phyloP scores from a whole-genome alignment of 176 grass and related monocot genomes.

The Bothriochloa decipiens region DNA sequence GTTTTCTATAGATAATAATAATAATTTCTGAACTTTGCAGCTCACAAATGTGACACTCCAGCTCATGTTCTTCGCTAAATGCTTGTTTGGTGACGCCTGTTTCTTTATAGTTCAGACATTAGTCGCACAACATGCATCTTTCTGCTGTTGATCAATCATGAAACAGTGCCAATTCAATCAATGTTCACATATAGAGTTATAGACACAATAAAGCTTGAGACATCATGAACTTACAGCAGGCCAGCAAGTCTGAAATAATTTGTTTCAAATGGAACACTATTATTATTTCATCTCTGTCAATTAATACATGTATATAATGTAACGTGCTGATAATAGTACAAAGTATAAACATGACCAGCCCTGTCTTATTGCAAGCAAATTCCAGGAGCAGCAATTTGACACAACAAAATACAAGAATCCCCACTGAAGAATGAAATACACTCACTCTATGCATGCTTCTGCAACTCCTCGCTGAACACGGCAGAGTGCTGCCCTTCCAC shows the following conservation, averaged over 20 bases:
- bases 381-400: constrained; percentile 22
- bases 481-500: constrained; percentile 57
- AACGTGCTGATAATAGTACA: constrained; percentile 27
- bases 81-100: not conserved
- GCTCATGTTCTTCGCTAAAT: not conserved
- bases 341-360: constrained; percentile 31
- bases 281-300: constrained; percentile 32
- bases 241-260: not conserved
- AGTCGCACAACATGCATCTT: not conserved
- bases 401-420: constrained; percentile 30
- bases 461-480: constrained; percentile 58
- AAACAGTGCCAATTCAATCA: not conserved
- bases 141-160: not conserved
- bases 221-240: not conserved
- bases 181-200: too few species aligned
- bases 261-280: constrained; percentile 21
- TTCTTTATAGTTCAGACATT: constrained; percentile 1
- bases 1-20: not conserved
- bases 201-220: too few species aligned
- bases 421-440: constrained; percentile 1
- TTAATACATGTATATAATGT: constrained; percentile 30
- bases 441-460: constrained; percentile 56
- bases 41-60: not conserved
- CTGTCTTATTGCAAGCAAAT: constrained; percentile 38
- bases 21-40: constrained; percentile 25